Conservation (phyloP, 495 filamentous ascomycete genomes). For the Penicillium argentinense region DNA sequence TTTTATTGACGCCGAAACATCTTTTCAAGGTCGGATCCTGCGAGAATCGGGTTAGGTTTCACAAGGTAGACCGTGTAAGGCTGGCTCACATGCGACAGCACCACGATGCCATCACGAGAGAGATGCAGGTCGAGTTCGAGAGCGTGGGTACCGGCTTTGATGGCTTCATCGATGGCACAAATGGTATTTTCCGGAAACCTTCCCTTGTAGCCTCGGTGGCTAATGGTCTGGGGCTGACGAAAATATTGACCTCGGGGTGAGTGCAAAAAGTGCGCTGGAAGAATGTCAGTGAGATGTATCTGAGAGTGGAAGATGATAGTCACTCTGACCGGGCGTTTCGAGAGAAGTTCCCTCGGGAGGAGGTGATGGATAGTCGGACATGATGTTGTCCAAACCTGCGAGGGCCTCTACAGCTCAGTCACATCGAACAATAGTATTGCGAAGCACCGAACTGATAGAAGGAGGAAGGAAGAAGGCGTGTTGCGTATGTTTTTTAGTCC, state of each 20-base stretch:
- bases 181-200: constrained; percentile 85
- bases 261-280: constrained; percentile 19
- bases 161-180: constrained; percentile 70
- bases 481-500: not conserved
- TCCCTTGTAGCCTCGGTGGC: constrained; percentile 82
- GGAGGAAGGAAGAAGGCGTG: too few relatives aligned
- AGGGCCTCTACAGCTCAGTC: too few relatives aligned
- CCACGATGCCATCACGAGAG: constrained; percentile 77
- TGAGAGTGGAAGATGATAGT: too few relatives aligned
- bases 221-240: constrained; percentile 67
- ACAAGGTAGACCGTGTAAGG: not conserved
- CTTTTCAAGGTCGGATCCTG: constrained; percentile 76
- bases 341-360: too few relatives aligned
- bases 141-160: constrained; percentile 72
- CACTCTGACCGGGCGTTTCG: not conserved
- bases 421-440: too few relatives aligned
- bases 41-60: constrained; percentile 1
- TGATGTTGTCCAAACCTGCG: too few relatives aligned
- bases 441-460: too few relatives aligned
- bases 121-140: constrained; percentile 88
- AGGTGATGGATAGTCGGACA: too few relatives aligned
- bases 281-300: not conserved
- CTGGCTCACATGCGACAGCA: constrained; percentile 72
- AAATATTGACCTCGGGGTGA: constrained; percentile 4
- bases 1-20: constrained; percentile 71